Conservation (phyloP, 306 rosid species). For the Begonia loranthoides region DNA sequence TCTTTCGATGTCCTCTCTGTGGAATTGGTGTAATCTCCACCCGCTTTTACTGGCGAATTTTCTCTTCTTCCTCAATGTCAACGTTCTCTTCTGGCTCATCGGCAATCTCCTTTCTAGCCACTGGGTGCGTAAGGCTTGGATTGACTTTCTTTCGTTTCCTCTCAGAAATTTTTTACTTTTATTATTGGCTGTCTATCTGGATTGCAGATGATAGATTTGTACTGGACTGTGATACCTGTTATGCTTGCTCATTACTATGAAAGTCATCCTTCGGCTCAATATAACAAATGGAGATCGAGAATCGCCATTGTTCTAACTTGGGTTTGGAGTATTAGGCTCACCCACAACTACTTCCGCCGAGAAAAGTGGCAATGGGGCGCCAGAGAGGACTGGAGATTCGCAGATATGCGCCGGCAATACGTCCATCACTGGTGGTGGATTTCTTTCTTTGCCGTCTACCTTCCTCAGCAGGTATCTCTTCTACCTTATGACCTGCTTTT, state of each 20-base stretch:
- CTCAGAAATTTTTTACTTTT: not conserved
- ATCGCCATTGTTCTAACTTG: slow-evolving; percentile 47
- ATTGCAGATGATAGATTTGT: slow-evolving; percentile 76
- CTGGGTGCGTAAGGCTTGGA: slow-evolving; percentile 46
- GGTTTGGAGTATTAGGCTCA: slow-evolving; percentile 69
- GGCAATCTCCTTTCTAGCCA: slow-evolving; percentile 58
- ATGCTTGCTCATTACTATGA: slow-evolving; percentile 66
- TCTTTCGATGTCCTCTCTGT: slow-evolving; percentile 23
- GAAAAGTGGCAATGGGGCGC: slow-evolving; percentile 91
- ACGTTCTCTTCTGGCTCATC: slow-evolving; percentile 75
- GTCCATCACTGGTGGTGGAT: slow-evolving; percentile 85
- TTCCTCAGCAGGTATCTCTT: slow-evolving; percentile 60
- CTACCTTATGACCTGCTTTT: not conserved
- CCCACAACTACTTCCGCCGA: slow-evolving; percentile 77
- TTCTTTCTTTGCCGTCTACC: slow-evolving; percentile 72
- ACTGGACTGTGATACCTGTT: slow-evolving; percentile 86
- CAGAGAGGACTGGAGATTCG: slow-evolving; percentile 91
- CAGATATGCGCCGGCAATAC: slow-evolving; percentile 56
- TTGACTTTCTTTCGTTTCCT: not conserved
- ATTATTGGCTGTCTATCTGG: not conserved
- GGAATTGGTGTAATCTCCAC: slow-evolving; percentile 71
- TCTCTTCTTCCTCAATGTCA: slow-evolving; percentile 81
- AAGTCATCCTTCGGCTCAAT: slow-evolving; percentile 58
- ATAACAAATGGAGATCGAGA: slow-evolving; percentile 55
- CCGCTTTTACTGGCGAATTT: slow-evolving; percentile 64